phyloP scores from a whole-genome alignment of 805 yeast species.

The Wickerhamiella galacta region DNA sequence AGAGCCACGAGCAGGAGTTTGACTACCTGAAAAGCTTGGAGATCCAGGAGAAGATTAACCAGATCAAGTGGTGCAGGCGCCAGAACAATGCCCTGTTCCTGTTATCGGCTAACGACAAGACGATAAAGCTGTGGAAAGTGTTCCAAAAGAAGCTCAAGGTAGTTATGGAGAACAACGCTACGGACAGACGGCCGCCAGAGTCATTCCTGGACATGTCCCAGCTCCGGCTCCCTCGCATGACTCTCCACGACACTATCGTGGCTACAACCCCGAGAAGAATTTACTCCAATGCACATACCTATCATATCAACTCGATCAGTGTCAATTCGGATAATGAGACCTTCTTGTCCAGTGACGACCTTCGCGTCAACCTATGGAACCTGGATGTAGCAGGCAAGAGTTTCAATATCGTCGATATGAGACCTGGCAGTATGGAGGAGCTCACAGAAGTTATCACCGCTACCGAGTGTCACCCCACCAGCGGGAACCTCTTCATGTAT shows the following conservation, averaged over 20 bases:
- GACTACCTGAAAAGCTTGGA: constrained; percentile 91
- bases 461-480: constrained; percentile 87
- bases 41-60: constrained; percentile 91
- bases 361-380: constrained; percentile 92
- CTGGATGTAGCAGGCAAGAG: constrained; percentile 85
- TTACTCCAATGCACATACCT: constrained; percentile 93
- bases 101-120: constrained; percentile 87
- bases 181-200: constrained; percentile 26
- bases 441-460: constrained; percentile 93
- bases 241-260: constrained; percentile 87
- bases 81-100: constrained; percentile 81
- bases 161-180: constrained; percentile 78
- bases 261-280: constrained; percentile 88
- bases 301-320: constrained; percentile 90
- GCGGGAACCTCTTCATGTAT: constrained; percentile 89
- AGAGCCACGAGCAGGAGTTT: constrained; percentile 95
- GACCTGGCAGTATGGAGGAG: constrained; percentile 98
- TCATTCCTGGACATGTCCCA: constrained; percentile 20
- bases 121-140: constrained; percentile 96
- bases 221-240: constrained; percentile 69
- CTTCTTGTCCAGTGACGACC: constrained; percentile 79
- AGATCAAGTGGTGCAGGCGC: constrained; percentile 88
- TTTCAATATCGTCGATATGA: constrained; percentile 92
- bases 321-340: constrained; percentile 94
- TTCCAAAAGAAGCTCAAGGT: constrained; percentile 81